Base-by-base conservation (phyloP, 805 yeast species). In the fission yeast (Schizosaccharomyces pombe) region DNA sequence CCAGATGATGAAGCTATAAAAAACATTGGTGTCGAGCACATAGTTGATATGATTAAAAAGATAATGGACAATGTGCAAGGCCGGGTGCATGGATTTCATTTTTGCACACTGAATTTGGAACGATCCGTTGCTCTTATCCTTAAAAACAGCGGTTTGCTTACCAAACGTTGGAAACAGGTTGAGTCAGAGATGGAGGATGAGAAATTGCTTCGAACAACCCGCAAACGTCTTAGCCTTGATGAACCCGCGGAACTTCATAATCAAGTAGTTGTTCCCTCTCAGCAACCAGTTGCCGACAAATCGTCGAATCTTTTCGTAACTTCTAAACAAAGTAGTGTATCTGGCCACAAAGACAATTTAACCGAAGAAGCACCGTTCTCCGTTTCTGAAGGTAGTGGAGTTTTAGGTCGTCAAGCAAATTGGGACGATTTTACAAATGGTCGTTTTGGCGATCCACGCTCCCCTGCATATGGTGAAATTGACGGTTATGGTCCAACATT, bases 391-490 rank as follows among this genome's bases (percentile, higher is more conserved):
- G 95, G 95, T 47, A 79, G 81, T 59, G 94, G 94, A 40, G 75
- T 80, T 1, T 63, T 85, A 29, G 94, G 94, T 34, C 78, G 84
- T 61, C 91, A 33, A 32, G 57, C 60, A 6, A 40, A 60, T 29
- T 91, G 98, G 86, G 98, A 91, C 68, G 98, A 91, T 67, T 91
- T 89, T 64, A 98, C 98, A 54, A 91, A 89, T 67, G 98, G 98
- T 57, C 75, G 98, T 70, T 91, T 95, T 87, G 98, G 98, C 62
- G 96, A 91, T 65, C 84, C 96, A 2, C 74, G 94, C 57, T 91
- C 97, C 47, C 98, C 98, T 19, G 97, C 97, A 1, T 89, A 83
- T 67, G 98, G 97, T 71, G 96, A 89, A 68, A 85, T 89, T 61
- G 96, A 87, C 65, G 97, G 97, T 31, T 91, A 89, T 65, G 97